Percentiles rank a stretch among this genome's conserved stretches.
These are phyloP conservation scores for Pichia sp. DNA, from an alignment of 1,139 yeast species.

Conservation along the genomic window DNA sequence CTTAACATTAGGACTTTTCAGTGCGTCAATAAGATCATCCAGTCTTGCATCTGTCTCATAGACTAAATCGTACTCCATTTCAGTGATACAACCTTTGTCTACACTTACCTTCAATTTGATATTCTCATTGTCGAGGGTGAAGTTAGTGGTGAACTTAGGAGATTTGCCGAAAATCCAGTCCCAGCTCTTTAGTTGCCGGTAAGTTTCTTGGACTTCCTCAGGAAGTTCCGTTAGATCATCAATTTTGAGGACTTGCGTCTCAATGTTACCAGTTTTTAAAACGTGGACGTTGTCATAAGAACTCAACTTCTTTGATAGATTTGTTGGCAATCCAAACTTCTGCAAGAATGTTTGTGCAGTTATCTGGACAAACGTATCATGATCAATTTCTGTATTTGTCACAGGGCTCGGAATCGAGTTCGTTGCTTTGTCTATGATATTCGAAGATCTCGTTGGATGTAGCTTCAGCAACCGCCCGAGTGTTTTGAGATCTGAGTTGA, in stretches of 20 bases:
- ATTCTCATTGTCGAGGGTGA: constrained; percentile 11
- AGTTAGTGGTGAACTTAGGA: constrained; percentile 33
- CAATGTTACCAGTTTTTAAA: constrained; percentile 7
- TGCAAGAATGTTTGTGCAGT: constrained; percentile 41
- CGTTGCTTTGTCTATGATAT: constrained; percentile 54
- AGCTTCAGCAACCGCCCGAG: constrained; percentile 49
- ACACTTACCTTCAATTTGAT: constrained; percentile 15
- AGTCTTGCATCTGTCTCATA: constrained; percentile 7
- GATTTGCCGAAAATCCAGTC: constrained; percentile 68
- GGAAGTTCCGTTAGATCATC: constrained; percentile 35
- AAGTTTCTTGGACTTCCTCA: constrained; percentile 35
- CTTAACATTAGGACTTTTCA: constrained; percentile 5
- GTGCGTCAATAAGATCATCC: constrained; percentile 1
- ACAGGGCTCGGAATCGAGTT: constrained; percentile 77
- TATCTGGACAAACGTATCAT: constrained; percentile 40
- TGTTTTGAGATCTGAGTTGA: constrained; percentile 53
- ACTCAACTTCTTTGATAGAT: constrained; percentile 12
- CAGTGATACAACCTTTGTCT: constrained; percentile 17
- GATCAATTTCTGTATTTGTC: constrained; percentile 46
- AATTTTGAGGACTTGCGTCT: constrained; percentile 17
- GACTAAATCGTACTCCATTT: constrained; percentile 12
- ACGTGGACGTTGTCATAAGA: constrained; percentile 13
- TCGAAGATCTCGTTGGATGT: constrained; percentile 11
- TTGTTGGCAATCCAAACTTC: constrained; percentile 26
- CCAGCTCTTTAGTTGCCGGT: constrained; percentile 48